Base-by-base conservation (phyloP, 768 basidiomycete species). In the Lactarius deliciosus region DNA sequence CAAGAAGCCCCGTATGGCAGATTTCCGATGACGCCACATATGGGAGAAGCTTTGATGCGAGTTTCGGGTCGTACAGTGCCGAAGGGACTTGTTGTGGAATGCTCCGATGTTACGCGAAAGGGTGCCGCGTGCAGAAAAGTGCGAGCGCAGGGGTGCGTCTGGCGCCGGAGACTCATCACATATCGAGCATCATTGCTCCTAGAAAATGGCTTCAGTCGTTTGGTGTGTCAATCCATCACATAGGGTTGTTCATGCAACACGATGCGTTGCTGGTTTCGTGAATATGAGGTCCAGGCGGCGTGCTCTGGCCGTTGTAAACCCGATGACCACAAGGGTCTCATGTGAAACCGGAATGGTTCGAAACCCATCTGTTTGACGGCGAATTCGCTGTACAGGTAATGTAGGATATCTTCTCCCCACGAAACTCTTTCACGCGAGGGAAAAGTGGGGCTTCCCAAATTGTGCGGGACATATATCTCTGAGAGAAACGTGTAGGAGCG, bases 11-110 rank as follows among this genome's bases (percentile, higher is more conserved):
- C 36, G 41, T 47, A 36, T 41, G 53, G 40, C 36, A 64, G 43
- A 34, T 20, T 25, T 54, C 57, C 41, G 32, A 59, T 58, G 62
- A 55, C 62, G 66, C 58, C 63, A 40, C 43, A 60, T 64, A 64
- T 63, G 15, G 34, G 38, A 59, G 66, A 67, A 68, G 66, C 15
- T 13, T n/a, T 43, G n/a, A 25, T 38, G 40, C 34, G 36, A 28
- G 11, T 38, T 28, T 59, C 58, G 18, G 47, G 20, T 54, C 9
- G n/a, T 16, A 36, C 47, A 45, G 25, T 34, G 54, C 47, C 36
- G 47, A 58, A 63, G 38, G 45, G 55, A 25, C 30, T 56, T 32
- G 11, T 45, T 28, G 61, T 57, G 45, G 60, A 53, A 32, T 15
- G 16, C 32, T 67, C 57, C 58, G 66, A 64, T 18, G 41, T 60